phyloP scores from a whole-genome alignment of 805 yeast species.

The Saccharomycopsis sp. region DNA sequence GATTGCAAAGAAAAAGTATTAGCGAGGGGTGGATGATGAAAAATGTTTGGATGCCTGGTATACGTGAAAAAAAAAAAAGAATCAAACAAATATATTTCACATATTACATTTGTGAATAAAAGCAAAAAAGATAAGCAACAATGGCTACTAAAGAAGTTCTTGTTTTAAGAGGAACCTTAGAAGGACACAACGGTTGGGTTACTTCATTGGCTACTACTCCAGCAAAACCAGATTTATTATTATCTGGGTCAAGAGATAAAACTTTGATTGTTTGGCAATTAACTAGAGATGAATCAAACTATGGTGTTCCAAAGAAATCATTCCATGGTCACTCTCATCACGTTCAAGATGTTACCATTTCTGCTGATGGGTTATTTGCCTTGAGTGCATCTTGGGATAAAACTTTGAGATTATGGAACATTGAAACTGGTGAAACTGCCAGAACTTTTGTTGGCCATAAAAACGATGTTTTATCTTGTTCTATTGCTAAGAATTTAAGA shows the following conservation, averaged over 20 bases:
- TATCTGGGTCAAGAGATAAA: slow-evolving; percentile 99
- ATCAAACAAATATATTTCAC: no score
- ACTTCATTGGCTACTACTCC: slow-evolving; percentile 97
- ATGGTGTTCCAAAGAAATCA: slow-evolving; percentile 97
- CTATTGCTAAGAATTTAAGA: slow-evolving; percentile 93
- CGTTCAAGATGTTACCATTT: slow-evolving; percentile 94
- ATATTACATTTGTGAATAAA: no score
- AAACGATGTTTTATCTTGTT: slow-evolving; percentile 94
- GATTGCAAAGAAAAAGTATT: no score
- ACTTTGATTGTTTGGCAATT: slow-evolving; percentile 97
- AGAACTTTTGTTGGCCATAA: slow-evolving; percentile 97
- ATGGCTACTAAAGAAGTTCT: slow-evolving; percentile 92
- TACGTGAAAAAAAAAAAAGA: no score
- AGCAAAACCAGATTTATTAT: slow-evolving; percentile 94
- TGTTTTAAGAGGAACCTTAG: slow-evolving; percentile 99
- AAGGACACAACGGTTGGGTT: slow-evolving; percentile 97
- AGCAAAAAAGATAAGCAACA: slow-evolving; percentile 23
- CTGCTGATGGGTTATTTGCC: slow-evolving; percentile 97
- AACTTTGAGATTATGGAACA: slow-evolving; percentile 98
- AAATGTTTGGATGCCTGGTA: no score
- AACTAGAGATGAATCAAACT: slow-evolving; percentile 91
- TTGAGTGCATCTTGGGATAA: slow-evolving; percentile 99
- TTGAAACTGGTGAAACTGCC: slow-evolving; percentile 87
- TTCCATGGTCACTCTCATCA: slow-evolving; percentile 99
- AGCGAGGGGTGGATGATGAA: no score